phyloP scores from a whole-genome alignment of 2,329 filamentous ascomycete genomes.

The Sarocladiaceae sp. region DNA sequence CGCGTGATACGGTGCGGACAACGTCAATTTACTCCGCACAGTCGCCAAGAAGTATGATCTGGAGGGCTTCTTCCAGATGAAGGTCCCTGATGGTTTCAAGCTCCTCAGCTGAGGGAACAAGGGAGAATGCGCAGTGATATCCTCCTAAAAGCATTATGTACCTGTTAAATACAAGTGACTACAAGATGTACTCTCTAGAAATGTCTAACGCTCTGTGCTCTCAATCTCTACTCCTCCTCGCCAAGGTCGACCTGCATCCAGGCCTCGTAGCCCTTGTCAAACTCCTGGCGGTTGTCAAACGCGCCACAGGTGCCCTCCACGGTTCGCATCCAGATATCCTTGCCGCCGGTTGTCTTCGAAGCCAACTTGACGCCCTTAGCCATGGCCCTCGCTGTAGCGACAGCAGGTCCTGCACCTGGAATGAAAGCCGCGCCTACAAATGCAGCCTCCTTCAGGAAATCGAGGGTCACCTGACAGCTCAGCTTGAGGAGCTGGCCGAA shows the following conservation, averaged over 20 bases:
- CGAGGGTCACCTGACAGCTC: neutral
- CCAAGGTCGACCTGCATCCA: too few species aligned
- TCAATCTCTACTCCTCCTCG: too few species aligned
- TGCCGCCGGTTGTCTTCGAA: neutral
- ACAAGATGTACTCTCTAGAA: too few species aligned
- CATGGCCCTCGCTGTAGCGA: neutral
- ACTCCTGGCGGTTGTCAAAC: neutral
- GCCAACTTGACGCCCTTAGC: neutral
- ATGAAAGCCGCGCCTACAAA: neutral
- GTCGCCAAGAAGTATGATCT: constrained; percentile 26
- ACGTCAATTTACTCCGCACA: constrained; percentile 21
- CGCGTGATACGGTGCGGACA: constrained; percentile 29
- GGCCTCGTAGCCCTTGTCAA: neutral
- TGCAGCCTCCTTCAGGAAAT: neutral
- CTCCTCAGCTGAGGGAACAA: neutral
- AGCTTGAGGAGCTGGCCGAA: neutral
- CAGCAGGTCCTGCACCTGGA: neutral
- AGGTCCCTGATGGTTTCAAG: constrained; percentile 29
- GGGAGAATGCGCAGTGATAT: too few species aligned
- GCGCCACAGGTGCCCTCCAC: neutral
- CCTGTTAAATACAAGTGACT: too few species aligned
- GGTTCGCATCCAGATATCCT: neutral
- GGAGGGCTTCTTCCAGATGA: constrained; percentile 23
- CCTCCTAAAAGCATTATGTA: too few species aligned
- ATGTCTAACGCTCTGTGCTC: too few species aligned